Percentiles rank a stretch among this genome's conserved stretches.
These are phyloP conservation scores for Moesziomyces sp. DNA, from an alignment of 1,284 basidiomycete species.

Conservation along the genomic window DNA sequence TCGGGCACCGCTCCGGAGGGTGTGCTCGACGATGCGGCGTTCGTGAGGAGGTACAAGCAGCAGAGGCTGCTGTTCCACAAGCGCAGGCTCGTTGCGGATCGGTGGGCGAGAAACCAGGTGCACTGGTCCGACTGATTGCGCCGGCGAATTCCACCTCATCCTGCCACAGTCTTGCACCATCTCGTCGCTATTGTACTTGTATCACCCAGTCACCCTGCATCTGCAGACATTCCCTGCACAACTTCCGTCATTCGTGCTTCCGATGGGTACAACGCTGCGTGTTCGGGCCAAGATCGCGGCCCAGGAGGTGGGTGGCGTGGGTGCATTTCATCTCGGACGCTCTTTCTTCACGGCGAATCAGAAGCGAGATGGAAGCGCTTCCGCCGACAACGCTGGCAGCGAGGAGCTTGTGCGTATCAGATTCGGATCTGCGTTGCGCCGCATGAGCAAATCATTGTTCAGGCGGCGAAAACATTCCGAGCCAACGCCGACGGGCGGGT, in stretches of 20 bases:
- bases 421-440: background rate
- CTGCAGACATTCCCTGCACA: background rate
- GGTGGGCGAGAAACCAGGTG: conserved; percentile 51
- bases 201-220: background rate
- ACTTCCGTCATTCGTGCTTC: background rate
- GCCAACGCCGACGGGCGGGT: background rate
- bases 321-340: background rate
- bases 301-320: background rate
- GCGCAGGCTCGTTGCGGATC: conserved; percentile 48
- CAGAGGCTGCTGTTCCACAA: conserved; percentile 51
- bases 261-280: background rate
- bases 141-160: no score
- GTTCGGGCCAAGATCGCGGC: no score
- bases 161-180: no score
- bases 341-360: background rate
- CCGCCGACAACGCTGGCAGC: no score
- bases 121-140: conserved; percentile 48
- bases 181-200: background rate
- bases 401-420: background rate
- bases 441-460: background rate
- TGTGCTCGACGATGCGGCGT: conserved; percentile 33
- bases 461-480: background rate
- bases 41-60: conserved; percentile 55
- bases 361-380: no score
- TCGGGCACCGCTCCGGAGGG: conserved; percentile 20